These are phyloP conservation scores for Starmerella vaccinii DNA, from an alignment of 805 yeast species.

Conservation along the genomic window DNA sequence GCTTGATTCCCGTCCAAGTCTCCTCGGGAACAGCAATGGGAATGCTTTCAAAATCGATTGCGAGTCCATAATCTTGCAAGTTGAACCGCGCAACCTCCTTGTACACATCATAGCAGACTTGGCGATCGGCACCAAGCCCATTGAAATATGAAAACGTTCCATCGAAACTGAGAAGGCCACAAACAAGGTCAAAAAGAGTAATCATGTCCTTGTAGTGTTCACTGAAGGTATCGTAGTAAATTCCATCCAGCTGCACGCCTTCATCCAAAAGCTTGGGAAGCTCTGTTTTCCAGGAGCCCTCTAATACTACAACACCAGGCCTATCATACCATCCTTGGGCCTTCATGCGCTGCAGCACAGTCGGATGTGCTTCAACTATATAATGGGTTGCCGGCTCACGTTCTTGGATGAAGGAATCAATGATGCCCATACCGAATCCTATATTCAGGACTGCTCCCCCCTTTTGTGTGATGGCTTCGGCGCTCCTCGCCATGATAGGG, in stretches of 20 bases:
- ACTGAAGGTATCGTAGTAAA: slow-evolving; percentile 87
- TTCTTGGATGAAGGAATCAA: slow-evolving; percentile 64
- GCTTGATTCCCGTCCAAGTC: slow-evolving; percentile 31
- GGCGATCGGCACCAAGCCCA: slow-evolving; percentile 76
- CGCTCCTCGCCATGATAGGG: slow-evolving; percentile 68
- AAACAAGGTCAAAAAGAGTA: slow-evolving; percentile 68
- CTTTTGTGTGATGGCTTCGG: slow-evolving; percentile 56
- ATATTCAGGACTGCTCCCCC: slow-evolving; percentile 54
- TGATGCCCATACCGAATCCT: slow-evolving; percentile 96
- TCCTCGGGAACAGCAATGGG: slow-evolving; percentile 31
- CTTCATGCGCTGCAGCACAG: slow-evolving; percentile 58
- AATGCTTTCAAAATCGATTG: slow-evolving; percentile 41
- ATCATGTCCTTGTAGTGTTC: slow-evolving; percentile 87
- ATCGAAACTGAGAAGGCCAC: slow-evolving; percentile 68
- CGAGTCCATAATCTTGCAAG: slow-evolving; percentile 65
- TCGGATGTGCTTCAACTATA: slow-evolving; percentile 92
- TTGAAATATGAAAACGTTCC: slow-evolving; percentile 88
- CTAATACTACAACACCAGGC: slow-evolving; percentile 58
- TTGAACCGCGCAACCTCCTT: slow-evolving; percentile 72
- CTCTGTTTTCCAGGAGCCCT: slow-evolving; percentile 90
- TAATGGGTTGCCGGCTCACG: slow-evolving; percentile 59
- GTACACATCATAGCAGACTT: slow-evolving; percentile 73
- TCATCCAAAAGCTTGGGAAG: slow-evolving; percentile 52
- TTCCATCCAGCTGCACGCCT: slow-evolving; percentile 75
- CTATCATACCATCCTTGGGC: slow-evolving; percentile 76